Percentiles rank a stretch among this genome's conserved stretches.
phyloP scores from a whole-genome alignment of 2,329 filamentous ascomycete genomes.

The Talaromyces verruculosus region DNA sequence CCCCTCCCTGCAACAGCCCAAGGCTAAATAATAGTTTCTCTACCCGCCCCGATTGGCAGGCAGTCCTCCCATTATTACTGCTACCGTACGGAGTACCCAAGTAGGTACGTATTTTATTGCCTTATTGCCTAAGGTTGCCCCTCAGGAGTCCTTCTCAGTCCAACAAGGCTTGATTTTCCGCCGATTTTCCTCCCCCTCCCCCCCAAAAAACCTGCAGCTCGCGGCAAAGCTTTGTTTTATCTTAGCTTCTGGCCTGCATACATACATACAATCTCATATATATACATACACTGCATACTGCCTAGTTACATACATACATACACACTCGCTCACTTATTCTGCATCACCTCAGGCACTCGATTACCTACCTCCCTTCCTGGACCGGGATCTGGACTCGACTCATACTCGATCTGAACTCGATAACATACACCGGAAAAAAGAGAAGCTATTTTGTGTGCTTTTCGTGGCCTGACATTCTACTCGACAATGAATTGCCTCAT shows the following conservation, averaged over 20 bases:
- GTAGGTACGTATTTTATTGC: conserved; percentile 12
- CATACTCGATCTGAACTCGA: not conserved
- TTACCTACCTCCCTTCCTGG: not conserved
- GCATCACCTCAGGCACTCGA: not conserved
- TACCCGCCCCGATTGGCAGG: conserved; percentile 8
- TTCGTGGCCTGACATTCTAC: not conserved
- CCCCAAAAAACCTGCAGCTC: conserved; percentile 18
- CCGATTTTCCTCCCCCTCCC: conserved; percentile 8
- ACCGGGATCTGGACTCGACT: conserved; percentile 8
- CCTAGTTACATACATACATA: conserved; percentile 17
- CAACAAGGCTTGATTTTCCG: conserved; percentile 14
- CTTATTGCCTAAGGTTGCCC: conserved; percentile 14
- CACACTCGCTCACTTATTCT: not conserved
- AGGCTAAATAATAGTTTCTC: conserved; percentile 13
- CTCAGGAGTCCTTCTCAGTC: conserved; percentile 2
- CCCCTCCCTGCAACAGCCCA: conserved; percentile 8
- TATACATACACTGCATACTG: conserved; percentile 1
- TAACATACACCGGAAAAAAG: not conserved
- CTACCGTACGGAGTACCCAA: conserved; percentile 1
- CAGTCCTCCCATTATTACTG: conserved; percentile 3
- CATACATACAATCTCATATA: conserved; percentile 7
- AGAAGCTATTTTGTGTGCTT: conserved; percentile 4
- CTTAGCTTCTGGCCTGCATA: conserved; percentile 20
- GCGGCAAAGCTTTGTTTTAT: conserved; percentile 36
- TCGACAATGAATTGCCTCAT: conserved; percentile 15